phyloP scores from a whole-genome alignment of 2,329 filamentous ascomycete genomes.

The Fusarium torreyae region DNA sequence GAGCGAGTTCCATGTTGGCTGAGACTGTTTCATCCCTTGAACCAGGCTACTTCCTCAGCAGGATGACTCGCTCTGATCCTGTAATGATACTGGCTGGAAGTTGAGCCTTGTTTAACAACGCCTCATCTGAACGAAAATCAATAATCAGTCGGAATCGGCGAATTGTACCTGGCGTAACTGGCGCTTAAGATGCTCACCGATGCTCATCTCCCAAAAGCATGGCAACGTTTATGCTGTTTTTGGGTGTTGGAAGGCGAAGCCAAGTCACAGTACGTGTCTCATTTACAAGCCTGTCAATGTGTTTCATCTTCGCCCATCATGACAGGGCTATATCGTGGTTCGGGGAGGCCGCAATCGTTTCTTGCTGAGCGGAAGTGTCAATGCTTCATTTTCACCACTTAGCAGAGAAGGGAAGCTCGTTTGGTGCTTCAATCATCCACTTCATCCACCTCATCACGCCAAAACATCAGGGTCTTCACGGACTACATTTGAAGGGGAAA shows the following conservation, averaged over 20 bases:
- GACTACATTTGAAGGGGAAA: conserved; percentile 24
- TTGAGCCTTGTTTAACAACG: conserved; percentile 27
- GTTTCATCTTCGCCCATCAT: conserved; percentile 45
- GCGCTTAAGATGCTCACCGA: conserved; percentile 30
- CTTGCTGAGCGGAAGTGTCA: conserved; percentile 27
- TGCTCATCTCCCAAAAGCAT: conserved; percentile 43
- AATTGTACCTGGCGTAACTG: conserved; percentile 41
- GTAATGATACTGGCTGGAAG: conserved; percentile 24
- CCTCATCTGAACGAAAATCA: conserved; percentile 10
- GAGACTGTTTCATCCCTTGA: conserved; percentile 47
- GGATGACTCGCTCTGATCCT: conserved; percentile 42
- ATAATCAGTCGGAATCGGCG: conserved; percentile 24
- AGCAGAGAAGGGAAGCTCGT: conserved; percentile 7
- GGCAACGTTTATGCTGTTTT: conserved; percentile 38
- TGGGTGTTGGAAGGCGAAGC: conserved; percentile 20
- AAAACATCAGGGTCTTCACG: conserved; percentile 13
- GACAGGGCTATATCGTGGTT: conserved; percentile 31
- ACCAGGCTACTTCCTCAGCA: conserved; percentile 25
- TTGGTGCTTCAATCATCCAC: conserved; percentile 4
- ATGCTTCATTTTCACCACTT: conserved; percentile 33
- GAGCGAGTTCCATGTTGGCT: conserved; percentile 32
- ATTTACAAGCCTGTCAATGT: conserved; percentile 39
- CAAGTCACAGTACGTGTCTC: conserved; percentile 36
- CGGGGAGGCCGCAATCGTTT: conserved; percentile 34
- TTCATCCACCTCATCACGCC: neutral